Evolutionary conservation across 139 green algal species (phyloP).

Genomic region (Diplosphaera chodatii): DNA sequence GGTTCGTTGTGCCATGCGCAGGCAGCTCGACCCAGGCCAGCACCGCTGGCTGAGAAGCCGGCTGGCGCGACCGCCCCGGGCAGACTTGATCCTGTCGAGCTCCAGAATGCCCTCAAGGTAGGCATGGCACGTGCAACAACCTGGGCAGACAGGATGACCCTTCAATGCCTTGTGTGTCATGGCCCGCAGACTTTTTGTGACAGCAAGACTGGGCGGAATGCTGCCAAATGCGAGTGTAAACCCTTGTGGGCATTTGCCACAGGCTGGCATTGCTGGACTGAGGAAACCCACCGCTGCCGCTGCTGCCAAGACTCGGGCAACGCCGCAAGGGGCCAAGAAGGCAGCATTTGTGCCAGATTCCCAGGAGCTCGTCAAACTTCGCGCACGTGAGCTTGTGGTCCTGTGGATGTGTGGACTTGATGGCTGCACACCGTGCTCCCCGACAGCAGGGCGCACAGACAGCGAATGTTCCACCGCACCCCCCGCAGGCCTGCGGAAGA

Average conservation of each 20-base stretch:
- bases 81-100: constrained; percentile 1
- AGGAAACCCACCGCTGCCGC: neutral
- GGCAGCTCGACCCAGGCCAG: neutral
- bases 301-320: neutral
- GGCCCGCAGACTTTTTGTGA: too few relatives aligned
- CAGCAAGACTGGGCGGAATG: too few relatives aligned
- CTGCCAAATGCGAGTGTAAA: too few relatives aligned
- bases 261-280: constrained; percentile 8
- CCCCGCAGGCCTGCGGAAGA: neutral
- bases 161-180: neutral
- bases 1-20: too few relatives aligned
- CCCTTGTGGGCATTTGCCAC: too few relatives aligned
- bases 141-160: neutral
- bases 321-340: neutral
- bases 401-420: neutral
- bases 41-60: neutral
- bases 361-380: constrained; percentile 23
- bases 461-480: too few relatives aligned
- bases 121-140: neutral
- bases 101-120: constrained; percentile 25
- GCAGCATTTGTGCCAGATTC: constrained; percentile 16
- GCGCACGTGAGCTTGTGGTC: neutral
- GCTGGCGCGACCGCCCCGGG: neutral
- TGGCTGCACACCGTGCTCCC: too few relatives aligned
- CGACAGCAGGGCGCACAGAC: too few relatives aligned